Percentiles rank a stretch among this genome's conserved stretches.
phyloP scores from a whole-genome alignment of 106 monocot genomes.

The Dendrobium chrysotoxum region DNA sequence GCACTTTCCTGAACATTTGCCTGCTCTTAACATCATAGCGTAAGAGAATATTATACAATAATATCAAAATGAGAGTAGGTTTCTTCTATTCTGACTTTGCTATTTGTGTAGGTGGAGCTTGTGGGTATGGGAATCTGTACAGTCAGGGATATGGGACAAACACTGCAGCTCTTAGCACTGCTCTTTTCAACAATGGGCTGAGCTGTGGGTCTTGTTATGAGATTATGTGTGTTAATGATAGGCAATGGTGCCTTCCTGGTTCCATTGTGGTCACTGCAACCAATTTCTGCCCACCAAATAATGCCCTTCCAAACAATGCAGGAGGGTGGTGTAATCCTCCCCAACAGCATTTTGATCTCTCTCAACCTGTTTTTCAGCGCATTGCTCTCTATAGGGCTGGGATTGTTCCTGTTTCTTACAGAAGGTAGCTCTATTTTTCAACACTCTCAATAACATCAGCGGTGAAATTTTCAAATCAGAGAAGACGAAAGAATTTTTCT shows the following conservation, averaged over 20 bases:
- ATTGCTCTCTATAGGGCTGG: slow-evolving; percentile 44
- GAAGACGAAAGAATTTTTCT: background rate
- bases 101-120: slow-evolving; percentile 41
- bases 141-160: slow-evolving; percentile 59
- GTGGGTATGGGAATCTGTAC: slow-evolving; percentile 64
- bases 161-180: slow-evolving; percentile 65
- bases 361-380: slow-evolving; percentile 36
- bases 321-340: slow-evolving; percentile 69
- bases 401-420: slow-evolving; percentile 50
- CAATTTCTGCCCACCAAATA: slow-evolving; percentile 89
- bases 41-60: background rate
- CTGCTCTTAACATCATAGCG: no score
- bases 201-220: slow-evolving; percentile 65
- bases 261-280: slow-evolving; percentile 68
- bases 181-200: slow-evolving; percentile 49
- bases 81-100: background rate
- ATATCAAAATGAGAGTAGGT: no score
- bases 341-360: slow-evolving; percentile 45
- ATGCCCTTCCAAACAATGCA: slow-evolving; percentile 41
- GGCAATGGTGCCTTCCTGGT: slow-evolving; percentile 35
- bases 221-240: slow-evolving; percentile 31
- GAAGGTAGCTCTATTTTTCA: slow-evolving; percentile 24
- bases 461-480: background rate
- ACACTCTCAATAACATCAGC: background rate
- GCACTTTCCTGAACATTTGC: background rate